Base-by-base conservation (phyloP, 2,329 filamentous ascomycete species). In the Diplodia corticola region DNA sequence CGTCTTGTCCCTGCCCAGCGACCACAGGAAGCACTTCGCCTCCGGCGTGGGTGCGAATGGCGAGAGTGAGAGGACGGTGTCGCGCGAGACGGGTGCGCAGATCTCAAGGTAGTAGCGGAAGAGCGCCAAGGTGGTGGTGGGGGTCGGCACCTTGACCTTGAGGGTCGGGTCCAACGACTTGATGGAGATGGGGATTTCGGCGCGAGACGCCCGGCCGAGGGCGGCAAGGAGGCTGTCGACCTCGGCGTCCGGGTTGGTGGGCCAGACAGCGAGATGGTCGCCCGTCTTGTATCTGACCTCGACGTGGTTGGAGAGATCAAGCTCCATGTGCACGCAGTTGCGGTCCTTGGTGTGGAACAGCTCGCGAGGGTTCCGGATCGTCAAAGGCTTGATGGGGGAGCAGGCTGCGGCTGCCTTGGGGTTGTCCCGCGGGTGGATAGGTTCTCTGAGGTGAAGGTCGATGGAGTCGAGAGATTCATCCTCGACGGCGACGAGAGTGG, bases 81-180 rank as follows among this genome's bases (percentile, higher is more conserved):
- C 79, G 57, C 80, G 73, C 1, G 79, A 74, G 3, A 82, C 73
- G 1, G 78, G 76, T 1, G 73, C 79, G 67, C 79, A 75, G 67
- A 83, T 80, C 64, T 84, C 82, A 1, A 84, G 77, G 64, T 84
- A 80, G 68, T 82, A 75, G 5, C 76, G 73, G 68, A 84, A 78
- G 3, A 81, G 74, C 0, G 77, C 76, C 1, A 77, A 69, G 4
- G 78, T 69, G 0, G 79, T 79, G 0, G 77, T 81, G 0, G 78
- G 78, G 1, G 76, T 78, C 1, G 80, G 81, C 0, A 82, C 63
- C 46, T 73, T 76, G n/a, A 71, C 69, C 67, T 75, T 78, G 48
- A 71, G 68, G 9, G 69, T 72, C 35, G 68, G 66, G 51, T 75
- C 75, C 20, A 73, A 68, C 17, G 72, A 71, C 24, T 68, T 72